Evolutionary conservation across 2,329 filamentous ascomycete species (phyloP).

Genomic region (Fusarium musae): DNA sequence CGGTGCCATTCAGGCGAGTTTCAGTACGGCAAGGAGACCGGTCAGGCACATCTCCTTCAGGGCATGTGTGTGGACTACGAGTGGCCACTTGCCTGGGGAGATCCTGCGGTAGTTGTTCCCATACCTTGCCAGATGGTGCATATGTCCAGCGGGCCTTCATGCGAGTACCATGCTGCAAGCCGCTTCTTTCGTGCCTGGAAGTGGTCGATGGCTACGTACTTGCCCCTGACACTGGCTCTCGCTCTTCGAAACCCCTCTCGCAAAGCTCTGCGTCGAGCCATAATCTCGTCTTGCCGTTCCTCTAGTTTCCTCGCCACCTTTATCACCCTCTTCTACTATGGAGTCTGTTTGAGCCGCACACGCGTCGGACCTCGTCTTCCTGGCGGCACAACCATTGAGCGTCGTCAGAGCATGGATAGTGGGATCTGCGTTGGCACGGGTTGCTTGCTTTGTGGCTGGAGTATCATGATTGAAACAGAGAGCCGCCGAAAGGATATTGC

Average conservation of each 20-base stretch:
- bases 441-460: conserved; percentile 83
- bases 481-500: conserved; percentile 78
- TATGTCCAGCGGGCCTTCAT: conserved; percentile 78
- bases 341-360: conserved; percentile 81
- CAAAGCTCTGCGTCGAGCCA: conserved; percentile 61
- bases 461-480: conserved; percentile 76
- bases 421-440: conserved; percentile 77
- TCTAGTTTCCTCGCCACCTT: conserved; percentile 83
- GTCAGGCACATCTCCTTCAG: conserved; percentile 73
- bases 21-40: conserved; percentile 78
- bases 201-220: conserved; percentile 80
- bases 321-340: conserved; percentile 85
- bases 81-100: conserved; percentile 76
- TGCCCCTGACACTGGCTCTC: conserved; percentile 77
- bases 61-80: conserved; percentile 78
- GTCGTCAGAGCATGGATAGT: conserved; percentile 65
- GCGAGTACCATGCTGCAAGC: conserved; percentile 77
- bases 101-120: conserved; percentile 75
- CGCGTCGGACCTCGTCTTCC: conserved; percentile 77
- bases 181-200: conserved; percentile 76
- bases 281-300: conserved; percentile 73
- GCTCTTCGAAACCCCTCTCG: conserved; percentile 61
- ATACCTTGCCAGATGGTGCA: conserved; percentile 88
- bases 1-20: conserved; percentile 71
- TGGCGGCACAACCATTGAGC: conserved; percentile 57